Conservation (phyloP, 2,329 filamentous ascomycete genomes). For the Hirsutella rhossiliensis region DNA sequence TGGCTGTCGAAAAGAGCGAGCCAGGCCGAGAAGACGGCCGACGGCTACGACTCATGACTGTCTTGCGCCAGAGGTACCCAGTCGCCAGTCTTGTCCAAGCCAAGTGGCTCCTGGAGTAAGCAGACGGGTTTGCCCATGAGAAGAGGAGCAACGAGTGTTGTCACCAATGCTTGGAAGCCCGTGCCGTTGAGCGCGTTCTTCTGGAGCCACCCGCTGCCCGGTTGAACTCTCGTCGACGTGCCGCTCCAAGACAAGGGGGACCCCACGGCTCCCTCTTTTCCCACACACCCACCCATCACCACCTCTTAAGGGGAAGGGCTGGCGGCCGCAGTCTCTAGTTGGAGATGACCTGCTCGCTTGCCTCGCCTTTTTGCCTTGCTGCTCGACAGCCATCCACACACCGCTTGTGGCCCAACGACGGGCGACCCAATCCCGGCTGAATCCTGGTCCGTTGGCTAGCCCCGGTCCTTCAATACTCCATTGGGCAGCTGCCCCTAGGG, state of each 20-base stretch:
- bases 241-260: not conserved
- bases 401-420: conserved; percentile 21
- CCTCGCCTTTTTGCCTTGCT: not conserved
- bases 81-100: not conserved
- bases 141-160: too few species aligned
- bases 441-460: conserved; percentile 31
- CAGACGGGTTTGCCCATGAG: not conserved
- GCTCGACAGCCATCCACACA: conserved; percentile 9
- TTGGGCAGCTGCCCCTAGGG: conserved; percentile 35
- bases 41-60: conserved; percentile 2
- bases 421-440: conserved; percentile 20
- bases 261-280: not conserved
- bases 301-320: not conserved
- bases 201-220: not conserved
- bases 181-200: too few species aligned
- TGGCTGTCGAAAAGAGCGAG: conserved; percentile 6
- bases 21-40: conserved; percentile 5
- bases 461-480: conserved; percentile 33
- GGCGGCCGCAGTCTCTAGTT: not conserved
- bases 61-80: conserved; percentile 1
- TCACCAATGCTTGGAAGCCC: too few species aligned
- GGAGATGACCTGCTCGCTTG: not conserved
- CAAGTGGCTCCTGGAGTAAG: not conserved
- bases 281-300: not conserved
- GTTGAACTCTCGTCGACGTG: not conserved